phyloP scores from a whole-genome alignment of 202 grass and related monocot genomes.

The Musa balbisiana region DNA sequence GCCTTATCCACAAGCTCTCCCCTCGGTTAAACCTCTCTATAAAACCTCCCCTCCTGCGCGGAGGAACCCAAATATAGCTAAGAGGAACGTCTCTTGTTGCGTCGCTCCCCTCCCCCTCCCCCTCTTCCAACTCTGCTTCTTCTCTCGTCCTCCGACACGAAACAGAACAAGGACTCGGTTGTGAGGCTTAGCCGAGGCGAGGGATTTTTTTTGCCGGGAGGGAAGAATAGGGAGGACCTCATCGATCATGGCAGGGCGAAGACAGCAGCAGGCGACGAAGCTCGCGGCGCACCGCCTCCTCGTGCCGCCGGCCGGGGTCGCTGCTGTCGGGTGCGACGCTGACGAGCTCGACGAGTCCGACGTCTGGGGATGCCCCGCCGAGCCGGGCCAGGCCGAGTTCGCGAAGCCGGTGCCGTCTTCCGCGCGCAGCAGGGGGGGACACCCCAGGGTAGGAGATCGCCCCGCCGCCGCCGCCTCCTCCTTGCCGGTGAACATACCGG shows the following conservation, averaged over 20 bases:
- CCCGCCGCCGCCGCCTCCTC: conserved; percentile 22
- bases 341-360: conserved; percentile 18
- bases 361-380: conserved; percentile 17
- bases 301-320: conserved; percentile 29
- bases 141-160: background rate
- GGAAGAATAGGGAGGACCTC: background rate
- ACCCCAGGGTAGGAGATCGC: background rate
- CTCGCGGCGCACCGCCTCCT: conserved; percentile 56
- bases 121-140: background rate
- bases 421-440: conserved; percentile 5
- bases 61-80: no score
- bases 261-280: conserved; percentile 36
- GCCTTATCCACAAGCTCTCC: conserved; percentile 10
- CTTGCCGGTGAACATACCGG: conserved; percentile 66
- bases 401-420: conserved; percentile 6
- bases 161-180: conserved; percentile 1
- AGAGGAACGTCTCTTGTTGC: no score
- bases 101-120: no score
- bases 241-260: conserved; percentile 48
- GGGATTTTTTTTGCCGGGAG: background rate
- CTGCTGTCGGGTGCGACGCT: background rate
- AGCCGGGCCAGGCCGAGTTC: background rate
- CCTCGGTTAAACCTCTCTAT: background rate
- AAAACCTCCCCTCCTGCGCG: background rate
- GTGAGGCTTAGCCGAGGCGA: background rate